These are phyloP conservation scores for Kodamaea kaohsiungensis DNA, from an alignment of 805 yeast species.

Conservation along the genomic window DNA sequence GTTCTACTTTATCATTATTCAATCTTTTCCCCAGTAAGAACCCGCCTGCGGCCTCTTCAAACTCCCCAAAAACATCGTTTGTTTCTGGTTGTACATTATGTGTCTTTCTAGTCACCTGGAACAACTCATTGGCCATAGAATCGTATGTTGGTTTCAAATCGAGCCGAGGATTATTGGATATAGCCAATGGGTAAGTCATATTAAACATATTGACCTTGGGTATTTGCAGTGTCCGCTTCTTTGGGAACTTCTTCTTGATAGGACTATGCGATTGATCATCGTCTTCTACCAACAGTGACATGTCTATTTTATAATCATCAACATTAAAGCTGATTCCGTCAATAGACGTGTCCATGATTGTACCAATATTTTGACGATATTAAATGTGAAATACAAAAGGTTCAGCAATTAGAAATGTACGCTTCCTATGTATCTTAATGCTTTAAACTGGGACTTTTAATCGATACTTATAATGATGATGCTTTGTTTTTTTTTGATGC, in stretches of 20 bases:
- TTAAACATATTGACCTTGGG: not conserved
- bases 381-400: too few relatives aligned
- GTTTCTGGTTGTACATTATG: not conserved
- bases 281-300: slow-evolving; percentile 16
- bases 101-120: slow-evolving; percentile 23
- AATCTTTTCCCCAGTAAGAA: slow-evolving; percentile 22
- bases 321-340: slow-evolving; percentile 10
- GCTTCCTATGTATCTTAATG: too few relatives aligned
- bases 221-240: not conserved
- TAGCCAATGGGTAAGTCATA: slow-evolving; percentile 3
- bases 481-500: not conserved
- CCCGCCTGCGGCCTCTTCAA: slow-evolving; percentile 13
- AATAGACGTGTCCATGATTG: not conserved
- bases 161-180: slow-evolving; percentile 4
- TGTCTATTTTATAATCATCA: slow-evolving; percentile 23
- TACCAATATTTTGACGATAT: too few relatives aligned
- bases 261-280: slow-evolving; percentile 2
- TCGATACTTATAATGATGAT: not conserved
- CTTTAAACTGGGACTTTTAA: not conserved
- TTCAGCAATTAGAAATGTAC: too few relatives aligned
- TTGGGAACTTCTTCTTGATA: not conserved
- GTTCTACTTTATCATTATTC: slow-evolving; percentile 38
- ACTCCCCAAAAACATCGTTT: slow-evolving; percentile 21
- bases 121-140: slow-evolving; percentile 24
- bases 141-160: slow-evolving; percentile 8